Evolutionary conservation across 2,329 filamentous ascomycete genomes (phyloP).

Genomic region (Paracoccidioides lutzii): DNA sequence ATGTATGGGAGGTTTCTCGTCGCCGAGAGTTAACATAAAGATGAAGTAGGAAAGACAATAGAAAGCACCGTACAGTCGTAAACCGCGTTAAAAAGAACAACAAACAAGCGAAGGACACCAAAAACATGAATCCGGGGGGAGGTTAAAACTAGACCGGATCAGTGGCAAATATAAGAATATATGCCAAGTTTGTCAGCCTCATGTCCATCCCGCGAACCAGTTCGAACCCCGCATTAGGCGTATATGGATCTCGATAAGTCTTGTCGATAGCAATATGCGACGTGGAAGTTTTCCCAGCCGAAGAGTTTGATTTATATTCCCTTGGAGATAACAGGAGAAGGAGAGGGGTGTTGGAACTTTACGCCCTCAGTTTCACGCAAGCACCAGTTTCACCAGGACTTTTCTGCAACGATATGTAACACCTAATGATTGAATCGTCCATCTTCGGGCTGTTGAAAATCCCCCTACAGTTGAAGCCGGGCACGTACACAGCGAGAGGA

Average conservation of each 20-base stretch:
- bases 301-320: background rate
- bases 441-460: background rate
- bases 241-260: background rate
- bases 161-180: background rate
- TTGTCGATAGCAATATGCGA: background rate
- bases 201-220: background rate
- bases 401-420: background rate
- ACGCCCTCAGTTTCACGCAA: background rate
- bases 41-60: background rate
- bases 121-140: background rate
- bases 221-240: background rate
- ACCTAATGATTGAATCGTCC: background rate
- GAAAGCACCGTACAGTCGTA: background rate
- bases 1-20: background rate
- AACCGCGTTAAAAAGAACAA: slow-evolving; percentile 1
- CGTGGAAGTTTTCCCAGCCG: background rate
- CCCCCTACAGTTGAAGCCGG: slow-evolving; percentile 1
- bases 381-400: background rate
- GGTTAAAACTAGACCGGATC: background rate
- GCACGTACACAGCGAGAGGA: slow-evolving; percentile 4
- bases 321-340: background rate
- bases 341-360: background rate
- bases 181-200: background rate
- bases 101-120: background rate
- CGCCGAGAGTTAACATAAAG: background rate